Base-by-base conservation (phyloP, 768 basidiomycete species). In the Hemileccinum impolitum region DNA sequence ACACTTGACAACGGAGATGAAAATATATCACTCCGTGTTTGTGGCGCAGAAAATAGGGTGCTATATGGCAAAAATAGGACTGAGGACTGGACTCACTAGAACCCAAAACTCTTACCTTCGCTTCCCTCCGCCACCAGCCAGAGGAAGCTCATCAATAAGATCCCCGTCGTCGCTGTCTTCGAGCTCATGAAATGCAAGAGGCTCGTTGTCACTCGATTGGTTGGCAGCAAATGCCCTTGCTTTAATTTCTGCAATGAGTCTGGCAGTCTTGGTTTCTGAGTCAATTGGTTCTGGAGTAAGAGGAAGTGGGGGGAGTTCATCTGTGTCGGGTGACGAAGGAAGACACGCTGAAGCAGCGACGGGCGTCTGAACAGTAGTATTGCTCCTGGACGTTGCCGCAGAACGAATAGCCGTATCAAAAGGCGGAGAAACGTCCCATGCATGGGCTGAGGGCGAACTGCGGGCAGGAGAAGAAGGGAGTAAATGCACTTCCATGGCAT, bases 231-330 rank as follows among this genome's bases (percentile, higher is more conserved):
- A 75, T 6, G 80, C 84, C 52, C 71, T 74, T n/a, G 78, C 81
- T 67, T 77, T 85, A 52, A 88, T 85, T 31, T 79, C 71, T 7
- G 77, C 82, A 39, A 89, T 81, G 26, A 87, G 71, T 56, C 74
- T 70, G 14, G 76, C 76, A 3, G 85, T 72, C 62, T 81, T 86
- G 32, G 61, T 42, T 44, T 68, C 62, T 0, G 58, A 42, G 45
- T 70, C 64, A 6, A 73, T 53, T 3, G 67, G 55, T 28, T 62
- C 43, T 1, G 71, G 72, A 0, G 68, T 69, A 26, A 61, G 50
- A 6, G 68, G 69, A 11, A 61, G 52, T 10, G 62, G 59, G 1
- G 49, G 51, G 19, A 53, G 43, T 8, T 56, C 56, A 14, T 51
- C 45, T 7, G 67, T 47, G 56, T 67, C 41, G 47, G 54, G 30